Conservation (phyloP, 352 stramenopile genomes). For the Globisporangium mamillatum region DNA sequence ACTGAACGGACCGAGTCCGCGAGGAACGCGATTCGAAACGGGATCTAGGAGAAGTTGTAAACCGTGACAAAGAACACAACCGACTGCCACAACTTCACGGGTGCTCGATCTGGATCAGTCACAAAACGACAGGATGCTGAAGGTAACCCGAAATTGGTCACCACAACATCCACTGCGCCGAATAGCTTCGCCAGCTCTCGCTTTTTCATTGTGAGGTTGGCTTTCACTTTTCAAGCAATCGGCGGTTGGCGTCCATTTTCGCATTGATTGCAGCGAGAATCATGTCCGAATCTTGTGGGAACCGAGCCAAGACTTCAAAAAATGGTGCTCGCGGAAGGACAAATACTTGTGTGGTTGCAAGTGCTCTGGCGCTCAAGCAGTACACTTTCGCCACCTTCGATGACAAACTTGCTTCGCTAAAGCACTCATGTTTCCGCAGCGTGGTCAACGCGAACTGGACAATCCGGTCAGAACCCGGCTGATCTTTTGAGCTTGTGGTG, state of each 20-base stretch:
- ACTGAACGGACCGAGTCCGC: not conserved
- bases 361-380: not conserved
- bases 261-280: not conserved
- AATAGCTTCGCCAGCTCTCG: not conserved
- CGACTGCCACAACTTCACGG: not conserved
- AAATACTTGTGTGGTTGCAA: not conserved
- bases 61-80: not conserved
- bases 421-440: not conserved
- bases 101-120: not conserved
- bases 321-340: not conserved
- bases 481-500: not conserved
- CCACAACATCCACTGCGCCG: not conserved
- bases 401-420: not conserved
- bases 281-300: not conserved
- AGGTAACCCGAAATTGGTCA: not conserved
- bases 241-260: not conserved
- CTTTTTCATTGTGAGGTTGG: not conserved
- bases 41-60: constrained; percentile 1
- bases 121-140: not conserved
- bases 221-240: not conserved
- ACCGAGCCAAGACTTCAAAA: not conserved
- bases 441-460: not conserved
- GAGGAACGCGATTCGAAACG: constrained; percentile 1
- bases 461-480: not conserved
- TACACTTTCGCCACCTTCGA: not conserved